Percentiles rank a stretch among this genome's conserved stretches.
These are phyloP conservation scores for Hypocrella siamensis DNA, from an alignment of 2,329 filamentous ascomycete genomes.

Conservation along the genomic window DNA sequence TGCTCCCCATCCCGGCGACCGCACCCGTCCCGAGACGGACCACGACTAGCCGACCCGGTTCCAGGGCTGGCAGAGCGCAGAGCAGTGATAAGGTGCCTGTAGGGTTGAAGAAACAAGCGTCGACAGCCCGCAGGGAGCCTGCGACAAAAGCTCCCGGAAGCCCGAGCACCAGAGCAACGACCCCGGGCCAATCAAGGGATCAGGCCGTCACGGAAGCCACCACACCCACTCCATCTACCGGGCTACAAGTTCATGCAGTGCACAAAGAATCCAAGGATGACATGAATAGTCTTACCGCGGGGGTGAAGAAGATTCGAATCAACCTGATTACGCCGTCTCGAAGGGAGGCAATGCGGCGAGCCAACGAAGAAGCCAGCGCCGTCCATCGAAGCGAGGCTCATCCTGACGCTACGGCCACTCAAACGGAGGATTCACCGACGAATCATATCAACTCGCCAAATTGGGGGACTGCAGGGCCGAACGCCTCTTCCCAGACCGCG, in stretches of 20 bases:
- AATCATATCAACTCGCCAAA: too few relatives aligned
- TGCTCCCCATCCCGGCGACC: conserved; percentile 1
- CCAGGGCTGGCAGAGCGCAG: conserved; percentile 15
- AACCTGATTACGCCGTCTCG: conserved; percentile 43
- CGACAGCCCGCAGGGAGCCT: conserved; percentile 27
- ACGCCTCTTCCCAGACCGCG: too few relatives aligned
- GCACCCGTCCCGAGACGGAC: conserved; percentile 9
- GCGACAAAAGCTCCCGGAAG: conserved; percentile 20
- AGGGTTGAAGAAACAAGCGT: conserved; percentile 45
- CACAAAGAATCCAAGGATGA: conserved; percentile 16
- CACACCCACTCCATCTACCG: conserved; percentile 4
- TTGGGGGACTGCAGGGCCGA: too few relatives aligned
- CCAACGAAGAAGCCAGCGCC: conserved; percentile 7
- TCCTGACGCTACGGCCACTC: too few relatives aligned
- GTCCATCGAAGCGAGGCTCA: too few relatives aligned
- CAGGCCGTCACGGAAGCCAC: conserved; percentile 4
- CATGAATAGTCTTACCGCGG: conserved; percentile 38
- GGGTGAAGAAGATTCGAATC: conserved; percentile 49
- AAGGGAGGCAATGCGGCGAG: conserved; percentile 33
- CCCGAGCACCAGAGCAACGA: conserved; percentile 9
- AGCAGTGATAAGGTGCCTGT: conserved; percentile 27
- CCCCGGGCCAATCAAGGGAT: conserved; percentile 4
- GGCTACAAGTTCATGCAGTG: conserved; percentile 1
- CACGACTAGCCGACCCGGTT: conserved; percentile 16
- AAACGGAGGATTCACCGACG: too few relatives aligned